A percentile compares a stretch with the other conserved stretches of the same genome.
Evolutionary conservation across 371 early-diverging fungal genomes (phyloP).

Genomic region (Mucor circinelloides): DNA sequence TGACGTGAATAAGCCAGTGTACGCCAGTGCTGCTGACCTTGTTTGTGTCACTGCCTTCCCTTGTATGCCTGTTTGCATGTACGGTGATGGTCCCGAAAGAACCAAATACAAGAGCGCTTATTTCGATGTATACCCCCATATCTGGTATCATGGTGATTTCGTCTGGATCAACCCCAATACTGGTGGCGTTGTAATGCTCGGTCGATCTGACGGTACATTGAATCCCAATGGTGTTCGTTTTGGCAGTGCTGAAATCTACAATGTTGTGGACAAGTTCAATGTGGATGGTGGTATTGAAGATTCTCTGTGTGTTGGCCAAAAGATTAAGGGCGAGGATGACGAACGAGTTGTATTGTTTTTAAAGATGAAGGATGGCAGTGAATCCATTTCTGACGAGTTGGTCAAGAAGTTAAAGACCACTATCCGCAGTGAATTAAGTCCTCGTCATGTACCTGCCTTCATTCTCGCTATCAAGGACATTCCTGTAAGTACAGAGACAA

Average conservation of each 20-base stretch:
- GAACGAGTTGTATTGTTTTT: slow-evolving; percentile 93
- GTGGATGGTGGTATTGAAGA: slow-evolving; percentile 45
- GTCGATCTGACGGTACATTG: slow-evolving; percentile 93
- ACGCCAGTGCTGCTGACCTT: slow-evolving; percentile 83
- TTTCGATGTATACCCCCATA: slow-evolving; percentile 78
- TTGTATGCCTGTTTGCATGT: slow-evolving; percentile 93
- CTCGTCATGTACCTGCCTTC: slow-evolving; percentile 93
- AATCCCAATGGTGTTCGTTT: slow-evolving; percentile 96
- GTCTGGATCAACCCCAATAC: slow-evolving; percentile 84
- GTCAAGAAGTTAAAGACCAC: slow-evolving; percentile 64
- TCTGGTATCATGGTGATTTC: slow-evolving; percentile 98
- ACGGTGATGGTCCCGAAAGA: slow-evolving; percentile 80
- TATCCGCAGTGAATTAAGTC: slow-evolving; percentile 86
- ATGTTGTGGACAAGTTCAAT: slow-evolving; percentile 74
- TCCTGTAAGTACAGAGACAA: slow-evolving; percentile 68
- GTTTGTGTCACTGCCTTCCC: slow-evolving; percentile 95
- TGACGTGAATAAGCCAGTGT: slow-evolving; percentile 68
- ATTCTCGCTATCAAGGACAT: slow-evolving; percentile 83
- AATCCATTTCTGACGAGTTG: slow-evolving; percentile 45
- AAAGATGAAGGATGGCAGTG: slow-evolving; percentile 63
- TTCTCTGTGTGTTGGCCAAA: slow-evolving; percentile 84
- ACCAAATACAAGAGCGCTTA: slow-evolving; percentile 87
- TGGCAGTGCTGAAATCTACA: slow-evolving; percentile 95
- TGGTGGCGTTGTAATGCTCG: slow-evolving; percentile 94
- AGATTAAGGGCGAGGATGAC: slow-evolving; percentile 71